Base-by-base conservation (phyloP, 2,329 filamentous ascomycete genomes). In the Escovopsis sp. region DNA sequence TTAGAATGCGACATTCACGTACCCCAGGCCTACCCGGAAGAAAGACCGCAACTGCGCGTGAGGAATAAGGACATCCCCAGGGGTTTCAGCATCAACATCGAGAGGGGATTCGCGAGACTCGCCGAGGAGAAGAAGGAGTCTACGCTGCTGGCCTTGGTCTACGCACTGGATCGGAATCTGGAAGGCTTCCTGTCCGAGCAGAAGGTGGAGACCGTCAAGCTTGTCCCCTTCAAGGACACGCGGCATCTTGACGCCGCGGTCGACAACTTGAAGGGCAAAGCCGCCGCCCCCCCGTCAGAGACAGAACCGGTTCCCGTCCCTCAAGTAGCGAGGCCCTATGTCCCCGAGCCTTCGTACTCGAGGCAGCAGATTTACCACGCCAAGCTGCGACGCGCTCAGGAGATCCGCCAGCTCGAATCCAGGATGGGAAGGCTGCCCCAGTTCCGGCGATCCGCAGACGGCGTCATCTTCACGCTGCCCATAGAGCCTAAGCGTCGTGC, bases 61-160 rank as follows among this genome's bases (percentile, higher is more conserved):
- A 68, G 60, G 45, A 87, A 88, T 54, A 71, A 73, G 48, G 78
- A 70, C 50, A 84, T 86, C 52, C 80, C 78, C 3, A 67, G 78
- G 47, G 80, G 77, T 1, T 88, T 82, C 55, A 73, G 80, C 53
- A 73, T 84, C 58, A 89, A 88, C 59, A 73, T 91, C 33, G 82
- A 87, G 56, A 70, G 67, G 48, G 84, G 83, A 8, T 91, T 85
- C 65, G 74, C 80, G 46, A 67, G 62, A 34, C 68, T 89, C 40
- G 75, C 75, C 0, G 59, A 69, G 35, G 71, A 73, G 36, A 67
- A 71, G 36, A 63, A 63, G 4, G 69, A 63, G 6, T 62, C 66
- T 9, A 85, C 80, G 0, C 62, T 91, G 0, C 63, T 89, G 39
- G 68, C 69, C 12, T 67, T 82, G 48, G 71, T 82, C 48, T 82